Conservation (phyloP, 2,329 filamentous ascomycete species). For the Rasamsonia emersonii region DNA sequence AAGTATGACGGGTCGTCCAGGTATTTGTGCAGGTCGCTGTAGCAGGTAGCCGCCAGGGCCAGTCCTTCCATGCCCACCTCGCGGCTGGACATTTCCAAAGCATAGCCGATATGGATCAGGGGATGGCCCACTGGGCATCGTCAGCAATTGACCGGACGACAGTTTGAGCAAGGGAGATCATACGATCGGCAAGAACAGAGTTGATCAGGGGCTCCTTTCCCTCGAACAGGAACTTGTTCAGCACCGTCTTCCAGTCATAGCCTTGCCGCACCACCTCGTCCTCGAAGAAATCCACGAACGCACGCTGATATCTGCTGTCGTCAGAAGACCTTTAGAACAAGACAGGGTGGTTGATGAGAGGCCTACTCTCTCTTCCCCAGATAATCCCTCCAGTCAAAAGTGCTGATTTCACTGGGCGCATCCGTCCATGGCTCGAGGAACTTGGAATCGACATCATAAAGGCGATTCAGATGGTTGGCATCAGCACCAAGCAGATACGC, state of each 20-base stretch:
- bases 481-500: slow-evolving; percentile 77
- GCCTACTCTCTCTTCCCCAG: slow-evolving; percentile 65
- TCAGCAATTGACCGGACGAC: slow-evolving; percentile 18
- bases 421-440: slow-evolving; percentile 71
- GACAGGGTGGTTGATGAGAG: too few species aligned
- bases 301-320: slow-evolving; percentile 62
- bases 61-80: slow-evolving; percentile 87
- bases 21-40: slow-evolving; percentile 50
- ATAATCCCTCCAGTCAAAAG: slow-evolving; percentile 79
- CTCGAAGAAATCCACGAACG: slow-evolving; percentile 92
- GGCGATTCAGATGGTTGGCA: slow-evolving; percentile 60
- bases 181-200: slow-evolving; percentile 69
- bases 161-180: slow-evolving; percentile 25
- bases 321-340: neutral
- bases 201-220: slow-evolving; percentile 67
- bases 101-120: slow-evolving; percentile 91
- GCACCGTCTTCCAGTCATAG: slow-evolving; percentile 77
- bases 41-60: slow-evolving; percentile 55
- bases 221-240: slow-evolving; percentile 65
- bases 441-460: slow-evolving; percentile 71
- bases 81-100: slow-evolving; percentile 75
- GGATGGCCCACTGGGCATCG: slow-evolving; percentile 65
- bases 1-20: slow-evolving; percentile 67
- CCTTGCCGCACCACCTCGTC: slow-evolving; percentile 68
- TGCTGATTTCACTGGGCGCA: slow-evolving; percentile 73